Evolutionary conservation across 208 protist genomes (phyloP), one percentile per base, ranked within the genome.

Genomic region (Kentomonas sorsogonicus): DNA sequence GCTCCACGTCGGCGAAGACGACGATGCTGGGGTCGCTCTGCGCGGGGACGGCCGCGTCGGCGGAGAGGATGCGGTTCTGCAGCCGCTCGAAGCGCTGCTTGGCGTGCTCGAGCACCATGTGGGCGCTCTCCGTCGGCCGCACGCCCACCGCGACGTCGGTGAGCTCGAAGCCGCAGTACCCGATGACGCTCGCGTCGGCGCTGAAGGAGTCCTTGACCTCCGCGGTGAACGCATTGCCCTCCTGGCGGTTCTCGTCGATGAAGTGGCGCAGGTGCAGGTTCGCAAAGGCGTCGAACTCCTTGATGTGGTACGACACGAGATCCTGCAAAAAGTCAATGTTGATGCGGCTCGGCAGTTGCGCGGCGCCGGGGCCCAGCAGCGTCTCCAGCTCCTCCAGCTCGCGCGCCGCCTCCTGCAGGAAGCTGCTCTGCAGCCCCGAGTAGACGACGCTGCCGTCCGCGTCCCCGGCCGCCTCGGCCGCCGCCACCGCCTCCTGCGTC

Each of bases 101-200:
- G 4, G 83, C 80, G 54, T 95, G 86, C 29, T 91, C 77, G 27
- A 95, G 62, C 10, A 86, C 81, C 30, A 87, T 87, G 29, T 77
- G 69, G 6, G 83, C 89, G 51, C 61, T 75, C 26, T 70, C 67
- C 23, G 65, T 74, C 7, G 89, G 85, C 3, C 83, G 75, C 18
- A 95, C 81, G 38, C 89, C 89, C 6, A 95, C 72, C 10, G 72
- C 77, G 9, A 95, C 77, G 51, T 92, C 89, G 22, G 91, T 61
- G 38, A 93, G 56, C 48, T 85, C 60, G 1, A 77, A 61, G 1
- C 85, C 92, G 30, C 74, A 60, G 29, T 87, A 57, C 6, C 85
- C 85, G 34, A 83, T 57, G 13, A 75, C 57, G 20, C 36, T 62
- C 0, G 79, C 60, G 7, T 56, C 55, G 63, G 83, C 67, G 10